Conservation (phyloP, 306 rosid species). For the Begonia peltatifolia region DNA sequence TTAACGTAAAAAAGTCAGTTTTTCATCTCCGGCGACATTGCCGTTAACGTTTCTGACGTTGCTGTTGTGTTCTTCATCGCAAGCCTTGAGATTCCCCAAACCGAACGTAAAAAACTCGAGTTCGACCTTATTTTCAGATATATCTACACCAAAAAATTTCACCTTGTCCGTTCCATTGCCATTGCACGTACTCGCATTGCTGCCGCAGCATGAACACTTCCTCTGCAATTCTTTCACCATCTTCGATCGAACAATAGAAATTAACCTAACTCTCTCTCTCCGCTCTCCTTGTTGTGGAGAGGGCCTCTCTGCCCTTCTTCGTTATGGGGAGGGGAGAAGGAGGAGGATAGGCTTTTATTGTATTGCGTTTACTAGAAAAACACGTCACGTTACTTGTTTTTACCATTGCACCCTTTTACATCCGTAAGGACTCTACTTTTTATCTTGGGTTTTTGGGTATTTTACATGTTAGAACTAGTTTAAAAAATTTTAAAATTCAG, state of each 20-base stretch:
- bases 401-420: no score
- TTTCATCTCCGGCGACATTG: slow-evolving; percentile 9
- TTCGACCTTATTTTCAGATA: slow-evolving; percentile 15
- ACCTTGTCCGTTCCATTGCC: slow-evolving; percentile 9
- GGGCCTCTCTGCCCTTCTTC: not conserved
- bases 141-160: slow-evolving; percentile 44
- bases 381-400: no score
- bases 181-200: slow-evolving; percentile 21
- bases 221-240: slow-evolving; percentile 24
- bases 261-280: not conserved
- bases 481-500: no score
- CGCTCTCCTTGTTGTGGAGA: not conserved
- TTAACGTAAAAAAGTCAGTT: no score
- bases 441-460: no score
- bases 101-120: slow-evolving; percentile 10
- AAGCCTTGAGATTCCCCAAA: slow-evolving; percentile 23
- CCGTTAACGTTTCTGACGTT: not conserved
- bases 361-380: no score
- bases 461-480: no score
- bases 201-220: slow-evolving; percentile 32
- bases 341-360: no score
- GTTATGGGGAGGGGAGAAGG: not conserved
- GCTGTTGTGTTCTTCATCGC: slow-evolving; percentile 1
- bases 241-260: slow-evolving; percentile 6
- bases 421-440: no score